A percentile compares a stretch with the other conserved stretches of the same genome.
phyloP scores from a whole-genome alignment of 139 green algal species.

The Mesostigma viride region DNA sequence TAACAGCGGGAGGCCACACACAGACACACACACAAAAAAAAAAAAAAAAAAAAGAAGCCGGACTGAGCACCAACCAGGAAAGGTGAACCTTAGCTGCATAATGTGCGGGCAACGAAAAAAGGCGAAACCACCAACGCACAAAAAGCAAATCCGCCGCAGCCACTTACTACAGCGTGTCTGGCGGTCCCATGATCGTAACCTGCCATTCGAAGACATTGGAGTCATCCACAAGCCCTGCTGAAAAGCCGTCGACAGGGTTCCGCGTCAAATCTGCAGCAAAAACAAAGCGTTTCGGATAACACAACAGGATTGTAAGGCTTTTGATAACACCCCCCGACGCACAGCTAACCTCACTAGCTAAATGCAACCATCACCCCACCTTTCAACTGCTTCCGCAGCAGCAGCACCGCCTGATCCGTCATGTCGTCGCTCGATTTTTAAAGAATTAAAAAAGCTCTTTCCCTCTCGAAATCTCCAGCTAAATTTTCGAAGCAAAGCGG shows the following conservation, averaged over 20 bases:
- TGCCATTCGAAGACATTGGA: constrained; percentile 96
- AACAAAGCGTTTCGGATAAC: not conserved
- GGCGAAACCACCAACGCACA: not conserved
- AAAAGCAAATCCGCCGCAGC: not conserved
- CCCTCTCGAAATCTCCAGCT: too few species aligned
- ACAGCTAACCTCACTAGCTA: too few species aligned
- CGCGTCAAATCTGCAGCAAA: constrained; percentile 77
- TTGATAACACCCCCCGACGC: too few species aligned
- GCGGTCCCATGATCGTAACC: constrained; percentile 93
- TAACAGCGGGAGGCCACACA: not conserved
- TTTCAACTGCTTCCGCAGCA: constrained; percentile 85
- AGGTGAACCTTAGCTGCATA: not conserved
- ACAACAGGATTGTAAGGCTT: too few species aligned
- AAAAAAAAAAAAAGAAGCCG: too few species aligned
- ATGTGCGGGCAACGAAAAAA: not conserved
- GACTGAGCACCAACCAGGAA: too few species aligned
- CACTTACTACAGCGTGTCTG: constrained; percentile 90
- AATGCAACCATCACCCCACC: too few species aligned
- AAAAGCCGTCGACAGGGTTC: constrained; percentile 96
- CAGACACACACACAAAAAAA: too few species aligned
- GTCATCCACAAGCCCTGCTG: constrained; percentile 89
- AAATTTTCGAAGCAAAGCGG: too few species aligned
- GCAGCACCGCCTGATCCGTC: constrained; percentile 63
- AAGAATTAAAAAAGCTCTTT: too few species aligned
- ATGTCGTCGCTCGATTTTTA: too few species aligned